Base-by-base conservation (phyloP, 78 protist genomes). In the Speleostelium caveatum region DNA sequence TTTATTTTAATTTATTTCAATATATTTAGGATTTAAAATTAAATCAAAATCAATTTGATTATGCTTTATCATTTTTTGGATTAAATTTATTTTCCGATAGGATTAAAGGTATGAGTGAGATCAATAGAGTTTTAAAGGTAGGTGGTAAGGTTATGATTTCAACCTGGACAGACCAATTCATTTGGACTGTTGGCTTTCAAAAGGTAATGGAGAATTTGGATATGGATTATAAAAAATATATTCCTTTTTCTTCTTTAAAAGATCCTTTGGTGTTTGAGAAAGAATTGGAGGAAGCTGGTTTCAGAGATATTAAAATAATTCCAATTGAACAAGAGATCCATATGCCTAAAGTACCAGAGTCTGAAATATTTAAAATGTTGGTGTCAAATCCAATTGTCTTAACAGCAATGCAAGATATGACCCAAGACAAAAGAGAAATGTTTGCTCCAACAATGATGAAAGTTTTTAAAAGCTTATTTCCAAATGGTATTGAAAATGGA, bases 41-140 rank as follows among this genome's bases (percentile, higher is more conserved):
- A 8, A 28, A 45, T 35, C 59, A 59, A 19, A 42, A 56, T 24
- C 16, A 28, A n/a, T 68, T 83, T 17, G 73, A 83, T 35, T 83
- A 58, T 60, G 65, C 39, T 21, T 83, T 49, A 6, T 30, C 39
- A 36, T 32, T 83, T 6, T 83, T 83, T 60, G 91, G 74, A 19
- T 38, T 83, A 42, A 83, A 63, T 21, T 83, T 71, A 26, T 83
- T 83, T 2, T 49, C 68, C 12, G 53, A 60, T 59, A 21, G 32
- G 30, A 0, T 59, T 10, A n/a, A 59, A 38, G 91, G 91, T 3
- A 30, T 69, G 33, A 56, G 26, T n/a, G 91, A 83, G 24, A 83
- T 83, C 39, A 22, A 41, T 24, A 6, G 91, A 16, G 91, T 83
- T 21, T 60, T 83, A 32, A 58, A 60, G n/a, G 42, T 69, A 21